Conservation (phyloP, 2,329 filamentous ascomycete genomes). For the Cladosporium sphaerospermum region DNA sequence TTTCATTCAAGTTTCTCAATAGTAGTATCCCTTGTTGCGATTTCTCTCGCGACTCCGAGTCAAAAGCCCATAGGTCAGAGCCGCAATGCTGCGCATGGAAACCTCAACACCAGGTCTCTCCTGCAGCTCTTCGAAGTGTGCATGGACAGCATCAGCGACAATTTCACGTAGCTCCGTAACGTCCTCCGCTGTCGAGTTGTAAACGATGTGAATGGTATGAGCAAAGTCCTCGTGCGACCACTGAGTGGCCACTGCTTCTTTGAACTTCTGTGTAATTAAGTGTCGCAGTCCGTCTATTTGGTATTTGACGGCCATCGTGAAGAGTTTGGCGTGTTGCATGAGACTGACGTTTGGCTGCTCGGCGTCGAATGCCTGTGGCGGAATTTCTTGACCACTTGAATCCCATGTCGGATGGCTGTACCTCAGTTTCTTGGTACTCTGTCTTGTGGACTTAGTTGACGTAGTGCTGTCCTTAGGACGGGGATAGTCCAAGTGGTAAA, state of each 20-base stretch:
- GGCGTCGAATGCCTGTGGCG: background rate
- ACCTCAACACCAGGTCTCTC: background rate
- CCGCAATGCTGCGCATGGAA: background rate
- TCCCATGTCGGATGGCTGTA: background rate
- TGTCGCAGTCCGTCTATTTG: conserved; percentile 36
- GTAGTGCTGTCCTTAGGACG: background rate
- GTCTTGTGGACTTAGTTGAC: no score
- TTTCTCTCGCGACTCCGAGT: background rate
- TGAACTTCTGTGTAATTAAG: conserved; percentile 35
- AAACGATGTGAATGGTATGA: conserved; percentile 36
- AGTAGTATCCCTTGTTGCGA: no score
- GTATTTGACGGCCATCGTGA: conserved; percentile 39
- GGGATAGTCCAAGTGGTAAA: conserved; percentile 25
- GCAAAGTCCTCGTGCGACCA: conserved; percentile 31
- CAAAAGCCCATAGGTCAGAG: background rate
- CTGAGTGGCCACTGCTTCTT: conserved; percentile 28
- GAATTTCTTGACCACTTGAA: background rate
- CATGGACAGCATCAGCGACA: background rate
- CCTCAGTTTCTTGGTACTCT: background rate
- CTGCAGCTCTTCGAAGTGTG: background rate
- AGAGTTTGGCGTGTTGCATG: conserved; percentile 36
- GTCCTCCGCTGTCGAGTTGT: conserved; percentile 36
- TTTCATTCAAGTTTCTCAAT: no score
- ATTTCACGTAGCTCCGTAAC: conserved; percentile 34
- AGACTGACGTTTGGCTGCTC: conserved; percentile 20